phyloP scores from a whole-genome alignment of 208 protist genomes.

The Zelonia costaricensis region DNA sequence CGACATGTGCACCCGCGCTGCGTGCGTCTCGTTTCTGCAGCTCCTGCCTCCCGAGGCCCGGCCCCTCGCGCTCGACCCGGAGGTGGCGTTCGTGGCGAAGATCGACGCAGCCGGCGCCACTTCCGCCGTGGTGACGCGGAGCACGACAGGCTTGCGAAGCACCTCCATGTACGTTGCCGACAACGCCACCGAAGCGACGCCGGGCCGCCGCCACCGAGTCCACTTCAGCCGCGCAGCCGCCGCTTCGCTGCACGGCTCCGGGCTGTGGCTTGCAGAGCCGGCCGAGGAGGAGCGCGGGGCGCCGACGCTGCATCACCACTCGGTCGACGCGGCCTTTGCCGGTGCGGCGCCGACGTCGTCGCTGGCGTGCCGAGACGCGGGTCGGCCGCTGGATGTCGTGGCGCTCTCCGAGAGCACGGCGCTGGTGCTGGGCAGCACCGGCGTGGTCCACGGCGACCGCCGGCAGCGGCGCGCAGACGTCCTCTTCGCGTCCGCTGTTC shows the following conservation, averaged over 20 bases:
- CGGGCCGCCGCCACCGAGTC: neutral
- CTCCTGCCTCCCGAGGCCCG: conserved; percentile 2
- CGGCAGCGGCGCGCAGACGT: neutral
- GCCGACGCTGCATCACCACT: conserved; percentile 4
- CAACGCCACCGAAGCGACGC: neutral
- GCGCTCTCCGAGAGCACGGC: conserved; percentile 16
- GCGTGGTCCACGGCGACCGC: conserved; percentile 11
- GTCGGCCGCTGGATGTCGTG: conserved; percentile 17
- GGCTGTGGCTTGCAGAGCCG: conserved; percentile 19
- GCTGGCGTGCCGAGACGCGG: neutral
- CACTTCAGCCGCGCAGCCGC: conserved; percentile 2
- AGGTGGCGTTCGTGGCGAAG: conserved; percentile 17
- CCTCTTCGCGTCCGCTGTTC: neutral
- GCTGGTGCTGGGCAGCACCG: conserved; percentile 12
- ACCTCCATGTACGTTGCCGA: conserved; percentile 19
- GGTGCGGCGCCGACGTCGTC: neutral
- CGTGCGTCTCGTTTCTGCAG: conserved; percentile 27
- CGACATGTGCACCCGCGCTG: conserved; percentile 1
- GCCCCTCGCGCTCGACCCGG: conserved; percentile 14
- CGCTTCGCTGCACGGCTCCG: conserved; percentile 6
- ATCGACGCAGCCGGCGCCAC: neutral
- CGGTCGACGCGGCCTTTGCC: conserved; percentile 3
- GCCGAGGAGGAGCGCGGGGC: neutral
- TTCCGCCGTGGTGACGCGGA: conserved; percentile 16
- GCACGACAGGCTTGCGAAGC: conserved; percentile 2